Conservation (phyloP, 805 yeast genomes). For the Candida koratica region DNA sequence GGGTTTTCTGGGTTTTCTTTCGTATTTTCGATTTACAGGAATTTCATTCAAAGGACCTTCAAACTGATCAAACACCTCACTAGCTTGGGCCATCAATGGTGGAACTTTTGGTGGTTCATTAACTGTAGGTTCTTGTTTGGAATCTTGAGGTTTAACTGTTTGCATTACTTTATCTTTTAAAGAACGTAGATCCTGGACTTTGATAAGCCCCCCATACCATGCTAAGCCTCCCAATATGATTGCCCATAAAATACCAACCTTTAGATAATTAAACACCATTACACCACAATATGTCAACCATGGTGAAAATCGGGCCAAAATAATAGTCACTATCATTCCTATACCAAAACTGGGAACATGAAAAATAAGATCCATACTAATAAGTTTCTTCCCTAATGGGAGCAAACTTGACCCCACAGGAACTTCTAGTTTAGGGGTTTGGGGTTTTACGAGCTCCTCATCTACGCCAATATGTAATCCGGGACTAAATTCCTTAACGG, state of each 20-base stretch:
- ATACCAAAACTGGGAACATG: slow-evolving; percentile 26
- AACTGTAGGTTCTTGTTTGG: neutral
- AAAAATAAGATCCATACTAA: slow-evolving; percentile 10
- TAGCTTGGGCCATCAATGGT: slow-evolving; percentile 12
- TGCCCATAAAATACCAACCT: slow-evolving; percentile 24
- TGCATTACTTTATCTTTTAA: slow-evolving; percentile 1
- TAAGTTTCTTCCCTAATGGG: neutral
- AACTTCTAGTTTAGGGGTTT: neutral
- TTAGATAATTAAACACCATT: slow-evolving; percentile 18
- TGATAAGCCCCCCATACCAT: slow-evolving; percentile 30
- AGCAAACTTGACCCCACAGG: neutral
- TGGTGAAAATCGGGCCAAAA: slow-evolving; percentile 21
- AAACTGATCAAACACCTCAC: slow-evolving; percentile 6
- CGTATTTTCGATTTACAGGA: slow-evolving; percentile 4
- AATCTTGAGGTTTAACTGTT: no score
- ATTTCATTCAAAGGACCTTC: slow-evolving; percentile 1
- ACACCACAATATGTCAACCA: slow-evolving; percentile 19
- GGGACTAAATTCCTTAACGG: slow-evolving; percentile 7
- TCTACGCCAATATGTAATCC: slow-evolving; percentile 7
- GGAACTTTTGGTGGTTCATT: slow-evolving; percentile 6
- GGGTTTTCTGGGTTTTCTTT: slow-evolving; percentile 11
- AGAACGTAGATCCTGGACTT: slow-evolving; percentile 9
- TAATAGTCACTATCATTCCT: slow-evolving; percentile 25
- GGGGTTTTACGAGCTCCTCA: neutral
- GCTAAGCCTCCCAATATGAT: slow-evolving; percentile 20